Percentiles rank a stretch among this genome's conserved stretches.
Conservation (phyloP, 2,329 filamentous ascomycete species). For the Sphaerulina musiva region DNA sequence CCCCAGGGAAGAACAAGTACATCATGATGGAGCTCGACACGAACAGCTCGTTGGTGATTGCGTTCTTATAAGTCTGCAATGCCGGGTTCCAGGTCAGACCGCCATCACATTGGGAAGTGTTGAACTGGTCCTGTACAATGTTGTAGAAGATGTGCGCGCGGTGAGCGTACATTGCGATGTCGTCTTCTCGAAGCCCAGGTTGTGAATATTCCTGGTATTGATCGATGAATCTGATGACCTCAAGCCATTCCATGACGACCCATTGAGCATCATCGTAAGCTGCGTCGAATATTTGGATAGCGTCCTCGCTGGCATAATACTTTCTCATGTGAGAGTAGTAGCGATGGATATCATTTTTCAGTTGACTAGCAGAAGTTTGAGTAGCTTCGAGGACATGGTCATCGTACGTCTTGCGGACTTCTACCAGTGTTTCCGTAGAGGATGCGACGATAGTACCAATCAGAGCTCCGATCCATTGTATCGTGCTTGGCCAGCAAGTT, state of each 20-base stretch:
- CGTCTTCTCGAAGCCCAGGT: slow-evolving; percentile 68
- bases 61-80: slow-evolving; percentile 82
- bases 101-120: slow-evolving; percentile 70
- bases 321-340: slow-evolving; percentile 27
- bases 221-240: slow-evolving; percentile 31
- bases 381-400: slow-evolving; percentile 9
- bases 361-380: neutral
- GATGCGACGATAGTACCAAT: slow-evolving; percentile 23
- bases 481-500: slow-evolving; percentile 22
- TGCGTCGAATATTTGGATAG: slow-evolving; percentile 29
- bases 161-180: slow-evolving; percentile 70
- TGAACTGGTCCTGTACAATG: slow-evolving; percentile 72
- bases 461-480: slow-evolving; percentile 30
- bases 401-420: slow-evolving; percentile 19
- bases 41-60: slow-evolving; percentile 90
- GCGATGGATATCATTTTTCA: slow-evolving; percentile 23
- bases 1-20: slow-evolving; percentile 85
- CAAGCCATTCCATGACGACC: slow-evolving; percentile 33
- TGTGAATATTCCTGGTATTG: slow-evolving; percentile 24
- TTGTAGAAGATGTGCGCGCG: slow-evolving; percentile 84
- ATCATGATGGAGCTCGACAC: slow-evolving; percentile 79
- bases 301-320: slow-evolving; percentile 28
- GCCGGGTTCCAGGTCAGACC: slow-evolving; percentile 85
- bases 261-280: slow-evolving; percentile 34
- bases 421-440: slow-evolving; percentile 10